A percentile compares a stretch with the other conserved stretches of the same genome.
These are phyloP conservation scores for Rhododendron ferrugineum DNA, from an alignment of 148 eudicot genomes.

Conservation along the genomic window DNA sequence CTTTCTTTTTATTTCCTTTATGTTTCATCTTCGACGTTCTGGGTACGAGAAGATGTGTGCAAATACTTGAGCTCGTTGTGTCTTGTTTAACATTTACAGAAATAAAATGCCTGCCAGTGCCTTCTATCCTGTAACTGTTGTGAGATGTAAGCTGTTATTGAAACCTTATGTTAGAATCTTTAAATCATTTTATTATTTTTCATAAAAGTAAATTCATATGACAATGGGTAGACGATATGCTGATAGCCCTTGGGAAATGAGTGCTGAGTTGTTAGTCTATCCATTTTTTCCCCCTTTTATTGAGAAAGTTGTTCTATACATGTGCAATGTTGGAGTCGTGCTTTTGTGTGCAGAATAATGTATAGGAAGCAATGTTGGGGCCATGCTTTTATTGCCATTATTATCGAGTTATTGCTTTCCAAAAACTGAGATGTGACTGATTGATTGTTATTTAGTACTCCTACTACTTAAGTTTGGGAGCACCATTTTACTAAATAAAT, in stretches of 20 bases:
- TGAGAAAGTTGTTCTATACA: background rate
- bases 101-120: background rate
- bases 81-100: background rate
- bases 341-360: background rate
- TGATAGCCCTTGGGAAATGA: background rate
- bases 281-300: background rate
- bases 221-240: background rate
- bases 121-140: background rate
- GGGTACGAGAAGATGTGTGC: background rate
- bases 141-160: background rate
- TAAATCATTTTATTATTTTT: background rate
- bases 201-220: background rate
- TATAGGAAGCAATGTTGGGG: background rate
- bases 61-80: background rate
- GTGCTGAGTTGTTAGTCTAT: background rate
- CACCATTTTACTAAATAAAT: background rate
- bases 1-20: background rate
- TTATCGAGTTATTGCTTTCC: background rate
- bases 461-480: background rate
- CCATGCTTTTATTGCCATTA: background rate
- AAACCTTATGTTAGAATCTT: background rate
- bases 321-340: background rate
- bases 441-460: background rate
- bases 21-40: background rate
- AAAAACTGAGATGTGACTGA: background rate